phyloP scores from a whole-genome alignment of 2,329 filamentous ascomycete species.

The Tolypocladium album region DNA sequence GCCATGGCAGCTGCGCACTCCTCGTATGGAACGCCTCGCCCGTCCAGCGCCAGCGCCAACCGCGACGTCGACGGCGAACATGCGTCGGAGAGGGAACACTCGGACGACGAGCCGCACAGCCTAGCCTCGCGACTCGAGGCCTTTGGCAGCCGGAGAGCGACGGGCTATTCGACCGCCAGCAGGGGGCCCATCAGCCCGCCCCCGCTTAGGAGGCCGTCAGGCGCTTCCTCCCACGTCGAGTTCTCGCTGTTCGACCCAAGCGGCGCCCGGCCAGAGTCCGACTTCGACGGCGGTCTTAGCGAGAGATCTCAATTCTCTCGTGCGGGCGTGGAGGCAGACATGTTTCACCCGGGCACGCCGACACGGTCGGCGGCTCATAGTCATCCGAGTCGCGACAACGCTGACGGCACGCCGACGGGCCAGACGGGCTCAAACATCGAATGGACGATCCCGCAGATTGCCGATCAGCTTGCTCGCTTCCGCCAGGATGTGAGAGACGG shows the following conservation, averaged over 20 bases:
- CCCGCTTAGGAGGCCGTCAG: constrained; percentile 11
- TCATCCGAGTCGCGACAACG: constrained; percentile 3
- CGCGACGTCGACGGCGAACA: background rate
- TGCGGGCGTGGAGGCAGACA: background rate
- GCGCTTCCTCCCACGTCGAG: background rate
- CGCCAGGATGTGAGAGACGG: constrained; percentile 32
- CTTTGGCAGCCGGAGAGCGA: constrained; percentile 1
- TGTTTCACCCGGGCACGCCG: constrained; percentile 9
- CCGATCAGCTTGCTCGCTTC: constrained; percentile 25
- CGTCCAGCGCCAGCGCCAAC: background rate
- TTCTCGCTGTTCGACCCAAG: constrained; percentile 1
- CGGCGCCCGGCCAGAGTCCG: background rate
- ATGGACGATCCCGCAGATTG: constrained; percentile 34
- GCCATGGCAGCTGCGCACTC: background rate
- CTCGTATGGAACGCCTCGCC: background rate
- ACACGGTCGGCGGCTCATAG: constrained; percentile 5
- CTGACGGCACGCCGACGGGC: constrained; percentile 7
- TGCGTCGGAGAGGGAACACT: background rate
- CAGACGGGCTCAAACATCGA: constrained; percentile 16
- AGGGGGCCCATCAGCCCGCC: constrained; percentile 17
- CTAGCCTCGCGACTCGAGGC: constrained; percentile 1
- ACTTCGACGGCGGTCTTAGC: background rate
- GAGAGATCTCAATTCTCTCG: background rate
- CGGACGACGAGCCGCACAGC: background rate
- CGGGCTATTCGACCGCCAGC: constrained; percentile 2